Evolutionary conservation across 306 rosid genomes (phyloP), one percentile per base, ranked within the genome.

Genomic region (Dalbergia cochinchinensis): DNA sequence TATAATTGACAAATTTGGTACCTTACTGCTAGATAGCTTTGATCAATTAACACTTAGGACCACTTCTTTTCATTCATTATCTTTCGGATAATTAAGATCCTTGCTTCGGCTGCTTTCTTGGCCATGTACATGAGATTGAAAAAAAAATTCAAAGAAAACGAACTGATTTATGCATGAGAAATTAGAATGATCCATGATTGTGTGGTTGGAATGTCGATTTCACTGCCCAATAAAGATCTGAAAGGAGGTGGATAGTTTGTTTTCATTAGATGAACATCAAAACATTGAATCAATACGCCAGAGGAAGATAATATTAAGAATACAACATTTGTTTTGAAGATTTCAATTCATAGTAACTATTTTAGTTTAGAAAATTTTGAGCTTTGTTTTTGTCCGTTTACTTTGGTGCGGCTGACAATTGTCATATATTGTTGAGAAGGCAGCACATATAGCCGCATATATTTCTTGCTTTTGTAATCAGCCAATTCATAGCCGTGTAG

Each of bases 61-160:
- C 74, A 48, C 75, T 50, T 7, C 2, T 16, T 70, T 26, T 7
- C 3, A 37, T 0, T 4, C 64, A 37, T 37, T 18, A 18, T 37
- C 19, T 11, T 73, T 73, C 4, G 0, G 6, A 22, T 58, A 3
- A 22, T 54, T 9, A 41, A 73, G 42, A 41, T 22, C 39, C 26
- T 18, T 59, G 69, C 22, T 73, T 26, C 41, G 33, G 63, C 65
- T 71, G 34, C 50, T 71, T 70, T 71, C 65, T 51, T 71, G 76
- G 50, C 33, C 50, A 34, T 51, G 53, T 53, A 69, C 6, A 47
- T 1, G 34, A 71, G 20, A 12, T 26, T 1, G 1, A 22, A 26
- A 26, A 26, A 26, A 26, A 70, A 14, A 16, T 11, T n/a, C n/a
- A n/a, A n/a, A n/a, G 5, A 47, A 47, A 47, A 12, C 3, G 10